Evolutionary conservation across 2,329 filamentous ascomycete genomes (phyloP).

Genomic region (Nothophaeocryptopus gaeumannii): DNA sequence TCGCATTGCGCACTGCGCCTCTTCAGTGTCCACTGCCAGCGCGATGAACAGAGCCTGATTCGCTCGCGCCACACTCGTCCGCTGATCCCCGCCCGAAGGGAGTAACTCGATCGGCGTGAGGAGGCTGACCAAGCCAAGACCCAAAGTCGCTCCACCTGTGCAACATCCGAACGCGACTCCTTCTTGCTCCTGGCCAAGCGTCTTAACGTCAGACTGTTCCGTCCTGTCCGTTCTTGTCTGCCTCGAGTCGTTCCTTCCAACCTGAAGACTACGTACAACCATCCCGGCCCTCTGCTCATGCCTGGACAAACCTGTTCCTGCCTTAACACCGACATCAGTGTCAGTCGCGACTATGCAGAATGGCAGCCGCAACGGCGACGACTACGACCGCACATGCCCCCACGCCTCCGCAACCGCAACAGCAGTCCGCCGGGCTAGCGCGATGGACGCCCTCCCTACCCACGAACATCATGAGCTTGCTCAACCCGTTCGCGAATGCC

Average conservation of each 20-base stretch:
- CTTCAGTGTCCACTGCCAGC: too few relatives aligned
- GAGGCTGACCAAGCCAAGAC: conserved; percentile 14
- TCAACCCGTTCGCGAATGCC: conserved; percentile 32
- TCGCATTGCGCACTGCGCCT: too few relatives aligned
- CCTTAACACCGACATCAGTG: too few relatives aligned
- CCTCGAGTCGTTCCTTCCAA: too few relatives aligned
- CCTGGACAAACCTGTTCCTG: too few relatives aligned
- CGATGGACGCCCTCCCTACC: conserved; percentile 33
- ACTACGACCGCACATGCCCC: conserved; percentile 8
- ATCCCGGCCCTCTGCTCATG: too few relatives aligned
- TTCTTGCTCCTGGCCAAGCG: not conserved
- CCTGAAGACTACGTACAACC: too few relatives aligned
- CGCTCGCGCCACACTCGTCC: too few relatives aligned
- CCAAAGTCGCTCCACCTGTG: not conserved
- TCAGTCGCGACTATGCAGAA: conserved; percentile 7
- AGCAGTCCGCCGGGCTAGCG: conserved; percentile 19
- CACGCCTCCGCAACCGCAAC: conserved; percentile 9
- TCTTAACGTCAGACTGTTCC: conserved; percentile 1
- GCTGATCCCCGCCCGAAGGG: too few relatives aligned
- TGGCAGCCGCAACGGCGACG: conserved; percentile 23
- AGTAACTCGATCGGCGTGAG: not conserved
- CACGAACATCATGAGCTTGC: conserved; percentile 26
- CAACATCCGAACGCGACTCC: conserved; percentile 1
- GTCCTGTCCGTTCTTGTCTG: not conserved
- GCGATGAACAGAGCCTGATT: too few relatives aligned